These are phyloP conservation scores for Oropetium thomaeum DNA, from an alignment of 176 grass and related monocot genomes.

Conservation along the genomic window DNA sequence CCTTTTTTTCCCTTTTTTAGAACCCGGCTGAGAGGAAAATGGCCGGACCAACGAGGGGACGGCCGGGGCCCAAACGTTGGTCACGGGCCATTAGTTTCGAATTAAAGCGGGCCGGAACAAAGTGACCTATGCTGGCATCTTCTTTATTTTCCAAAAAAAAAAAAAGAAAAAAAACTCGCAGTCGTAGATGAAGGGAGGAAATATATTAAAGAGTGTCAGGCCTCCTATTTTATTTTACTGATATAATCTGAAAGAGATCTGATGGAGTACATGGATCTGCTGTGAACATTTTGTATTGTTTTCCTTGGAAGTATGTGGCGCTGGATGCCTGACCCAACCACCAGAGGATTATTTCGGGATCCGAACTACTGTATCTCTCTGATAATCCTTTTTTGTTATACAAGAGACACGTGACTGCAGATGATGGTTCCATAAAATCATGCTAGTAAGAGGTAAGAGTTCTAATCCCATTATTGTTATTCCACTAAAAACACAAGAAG, in stretches of 20 bases:
- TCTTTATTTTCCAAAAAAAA: not conserved
- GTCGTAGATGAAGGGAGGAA: not conserved
- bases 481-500: not conserved
- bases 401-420: not conserved
- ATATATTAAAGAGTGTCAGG: not conserved
- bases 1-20: too few relatives aligned
- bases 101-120: not conserved
- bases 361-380: not conserved
- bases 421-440: not conserved
- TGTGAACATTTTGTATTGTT: not conserved
- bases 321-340: not conserved
- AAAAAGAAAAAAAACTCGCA: not conserved
- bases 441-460: not conserved
- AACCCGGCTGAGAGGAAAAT: too few relatives aligned
- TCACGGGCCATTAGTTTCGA: not conserved
- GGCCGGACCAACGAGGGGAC: too few relatives aligned
- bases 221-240: not conserved
- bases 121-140: not conserved
- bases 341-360: conserved; percentile 9
- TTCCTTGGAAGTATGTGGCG: not conserved
- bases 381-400: not conserved
- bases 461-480: not conserved
- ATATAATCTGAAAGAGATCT: not conserved
- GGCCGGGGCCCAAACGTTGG: too few relatives aligned
- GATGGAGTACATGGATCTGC: not conserved